These are phyloP conservation scores for Aspergillus puulaauensis DNA, from an alignment of 2,329 filamentous ascomycete genomes.

Conservation along the genomic window DNA sequence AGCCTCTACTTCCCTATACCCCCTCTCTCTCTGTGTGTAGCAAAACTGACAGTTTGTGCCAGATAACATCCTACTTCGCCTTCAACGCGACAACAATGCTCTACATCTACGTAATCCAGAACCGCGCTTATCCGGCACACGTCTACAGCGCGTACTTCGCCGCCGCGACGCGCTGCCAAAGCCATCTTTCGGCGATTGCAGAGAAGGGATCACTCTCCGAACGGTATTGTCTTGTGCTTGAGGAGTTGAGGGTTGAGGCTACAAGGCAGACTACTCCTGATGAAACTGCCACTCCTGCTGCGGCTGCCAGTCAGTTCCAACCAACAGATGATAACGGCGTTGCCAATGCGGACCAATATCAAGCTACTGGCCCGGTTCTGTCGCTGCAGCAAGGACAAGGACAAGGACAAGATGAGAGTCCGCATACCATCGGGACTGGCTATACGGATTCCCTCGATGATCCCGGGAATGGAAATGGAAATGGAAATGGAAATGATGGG, in stretches of 20 bases:
- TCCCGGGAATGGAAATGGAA: too few species aligned
- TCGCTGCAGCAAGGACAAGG: too few species aligned
- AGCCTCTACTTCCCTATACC: too few species aligned
- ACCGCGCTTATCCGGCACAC: constrained; percentile 8
- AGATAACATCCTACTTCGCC: constrained; percentile 23
- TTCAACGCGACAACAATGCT: constrained; percentile 21
- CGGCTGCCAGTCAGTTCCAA: not conserved
- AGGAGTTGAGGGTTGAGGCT: constrained; percentile 14
- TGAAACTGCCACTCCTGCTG: too few species aligned
- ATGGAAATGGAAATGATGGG: not conserved
- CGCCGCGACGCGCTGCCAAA: constrained; percentile 19
- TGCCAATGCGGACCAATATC: not conserved
- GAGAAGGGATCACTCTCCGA: constrained; percentile 20
- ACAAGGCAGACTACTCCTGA: not conserved
- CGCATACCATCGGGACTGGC: not conserved
- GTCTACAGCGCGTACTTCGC: constrained; percentile 16
- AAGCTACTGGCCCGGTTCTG: not conserved
- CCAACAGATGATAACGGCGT: not conserved
- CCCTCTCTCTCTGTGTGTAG: too few species aligned
- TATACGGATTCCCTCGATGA: not conserved
- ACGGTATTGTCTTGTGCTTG: constrained; percentile 21
- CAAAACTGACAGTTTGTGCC: constrained; percentile 22
- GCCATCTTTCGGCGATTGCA: constrained; percentile 19
- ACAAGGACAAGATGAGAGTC: not conserved
- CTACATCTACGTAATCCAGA: constrained; percentile 22